phyloP scores from a whole-genome alignment of 805 yeast genomes.

The Pichia scutulata region DNA sequence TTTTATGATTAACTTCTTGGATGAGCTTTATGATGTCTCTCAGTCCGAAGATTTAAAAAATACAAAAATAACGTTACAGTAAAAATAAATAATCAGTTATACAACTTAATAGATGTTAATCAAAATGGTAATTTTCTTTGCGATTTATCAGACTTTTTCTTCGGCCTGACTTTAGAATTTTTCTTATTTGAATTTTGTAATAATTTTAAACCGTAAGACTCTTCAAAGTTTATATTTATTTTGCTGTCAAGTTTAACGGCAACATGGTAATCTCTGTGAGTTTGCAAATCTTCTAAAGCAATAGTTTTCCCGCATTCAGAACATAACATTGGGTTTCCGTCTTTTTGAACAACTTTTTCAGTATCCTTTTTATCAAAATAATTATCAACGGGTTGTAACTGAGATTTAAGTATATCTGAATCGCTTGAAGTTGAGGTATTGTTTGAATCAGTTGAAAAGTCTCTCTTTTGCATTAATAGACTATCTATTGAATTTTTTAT shows the following conservation, averaged over 20 bases:
- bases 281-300: constrained; percentile 4
- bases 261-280: constrained; percentile 26
- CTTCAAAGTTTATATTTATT: constrained; percentile 13
- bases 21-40: constrained; percentile 26
- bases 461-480: not conserved
- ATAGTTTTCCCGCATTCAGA: constrained; percentile 12
- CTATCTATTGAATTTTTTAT: not conserved
- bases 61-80: not conserved
- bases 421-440: not conserved
- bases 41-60: not conserved
- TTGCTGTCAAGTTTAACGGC: constrained; percentile 18
- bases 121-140: constrained; percentile 11
- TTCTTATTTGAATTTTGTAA: not conserved
- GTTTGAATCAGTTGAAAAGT: not conserved
- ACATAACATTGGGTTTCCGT: constrained; percentile 6
- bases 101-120: not conserved
- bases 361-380: not conserved
- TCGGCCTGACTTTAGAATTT: not conserved
- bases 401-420: not conserved
- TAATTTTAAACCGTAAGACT: not conserved
- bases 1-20: constrained; percentile 42
- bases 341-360: not conserved
- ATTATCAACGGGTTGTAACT: not conserved
- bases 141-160: not conserved
- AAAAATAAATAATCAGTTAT: not conserved